Percentiles rank a stretch among this genome's conserved stretches.
Conservation (phyloP, 371 early-diverging fungal species). For the Rhizomucor pusillus region DNA sequence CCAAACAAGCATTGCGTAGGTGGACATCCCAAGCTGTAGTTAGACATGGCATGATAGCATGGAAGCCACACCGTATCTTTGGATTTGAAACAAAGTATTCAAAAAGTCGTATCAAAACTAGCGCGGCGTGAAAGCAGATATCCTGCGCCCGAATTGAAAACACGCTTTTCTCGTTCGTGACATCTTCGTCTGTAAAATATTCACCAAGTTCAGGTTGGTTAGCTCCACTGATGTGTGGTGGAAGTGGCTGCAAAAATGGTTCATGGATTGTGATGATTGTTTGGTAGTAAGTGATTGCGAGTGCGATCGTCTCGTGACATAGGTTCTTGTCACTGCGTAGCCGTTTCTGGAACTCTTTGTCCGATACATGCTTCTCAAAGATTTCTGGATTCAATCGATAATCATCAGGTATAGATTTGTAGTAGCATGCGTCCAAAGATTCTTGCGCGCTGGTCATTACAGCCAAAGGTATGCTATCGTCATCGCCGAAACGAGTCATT, state of each 20-base stretch:
- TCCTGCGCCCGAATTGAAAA: background rate
- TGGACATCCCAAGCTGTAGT: conserved; percentile 32
- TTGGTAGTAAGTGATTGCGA: conserved; percentile 3
- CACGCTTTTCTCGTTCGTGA: background rate
- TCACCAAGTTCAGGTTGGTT: background rate
- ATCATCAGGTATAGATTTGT: conserved; percentile 14
- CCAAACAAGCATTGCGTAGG: conserved; percentile 32
- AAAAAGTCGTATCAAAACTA: background rate
- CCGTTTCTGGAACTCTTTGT: conserved; percentile 23
- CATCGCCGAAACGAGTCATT: conserved; percentile 17
- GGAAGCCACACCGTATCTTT: background rate
- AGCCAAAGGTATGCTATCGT: conserved; percentile 22
- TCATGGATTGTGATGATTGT: conserved; percentile 4
- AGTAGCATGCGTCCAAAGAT: conserved; percentile 20
- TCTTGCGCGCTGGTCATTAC: conserved; percentile 24
- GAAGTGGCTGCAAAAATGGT: conserved; percentile 1
- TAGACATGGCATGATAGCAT: background rate
- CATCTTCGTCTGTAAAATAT: background rate
- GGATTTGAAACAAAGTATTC: background rate
- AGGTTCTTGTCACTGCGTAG: conserved; percentile 16
- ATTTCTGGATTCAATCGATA: conserved; percentile 20
- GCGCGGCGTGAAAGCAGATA: background rate
- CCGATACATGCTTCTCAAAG: conserved; percentile 28
- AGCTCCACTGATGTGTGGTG: background rate
- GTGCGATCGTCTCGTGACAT: conserved; percentile 1